Evolutionary conservation across 768 basidiomycete genomes (phyloP), one percentile per base, ranked within the genome.

Genomic region (Gymnopilus junonius): DNA sequence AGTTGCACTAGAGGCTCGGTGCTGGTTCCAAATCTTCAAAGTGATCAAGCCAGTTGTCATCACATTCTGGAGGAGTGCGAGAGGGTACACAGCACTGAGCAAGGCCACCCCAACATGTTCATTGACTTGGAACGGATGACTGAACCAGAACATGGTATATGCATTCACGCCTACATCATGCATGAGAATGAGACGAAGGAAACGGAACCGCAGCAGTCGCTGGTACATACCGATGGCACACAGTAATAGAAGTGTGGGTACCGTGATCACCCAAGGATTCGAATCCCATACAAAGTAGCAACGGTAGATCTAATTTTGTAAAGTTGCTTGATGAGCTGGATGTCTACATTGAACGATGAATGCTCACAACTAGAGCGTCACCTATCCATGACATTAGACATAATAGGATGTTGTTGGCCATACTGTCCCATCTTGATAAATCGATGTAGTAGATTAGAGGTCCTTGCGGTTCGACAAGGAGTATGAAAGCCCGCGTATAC

Each of bases 271-370:
- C 60, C 55, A 62, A 2, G 61, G 40, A 40, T 65, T 69, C 31
- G 64, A 61, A 42, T 69, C 64, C 74, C 74, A 75, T 15, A 75
- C 68, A 29, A 72, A 65, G 54, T 71, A 75, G 53, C 73, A 74
- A 25, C 74, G 67, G 58, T 73, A 75, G 31, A 74, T 74, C 74
- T 74, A 55, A 50, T 32, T 59, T 39, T 35, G 29, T 7, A 39
- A 39, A 39, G 20, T 55, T 55, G 39, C 39, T 55, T 37, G 35
- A 40, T 55, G 34, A 59, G 45, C 27, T 45, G 42, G 20, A 58
- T 14, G 42, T 45, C 42, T 39, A 58, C 39, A 55, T 55, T 48
- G 27, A 31, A 29, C 4, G 21, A 25, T 17, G 23, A 50, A 23
- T 17, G 45, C 40, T 35, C 40, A 59, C 50, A 23, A 72, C 73